A percentile compares a stretch with the other conserved stretches of the same genome.
These are phyloP conservation scores for Trichophaea hybrida DNA, from an alignment of 2,329 filamentous ascomycete genomes.

Conservation along the genomic window DNA sequence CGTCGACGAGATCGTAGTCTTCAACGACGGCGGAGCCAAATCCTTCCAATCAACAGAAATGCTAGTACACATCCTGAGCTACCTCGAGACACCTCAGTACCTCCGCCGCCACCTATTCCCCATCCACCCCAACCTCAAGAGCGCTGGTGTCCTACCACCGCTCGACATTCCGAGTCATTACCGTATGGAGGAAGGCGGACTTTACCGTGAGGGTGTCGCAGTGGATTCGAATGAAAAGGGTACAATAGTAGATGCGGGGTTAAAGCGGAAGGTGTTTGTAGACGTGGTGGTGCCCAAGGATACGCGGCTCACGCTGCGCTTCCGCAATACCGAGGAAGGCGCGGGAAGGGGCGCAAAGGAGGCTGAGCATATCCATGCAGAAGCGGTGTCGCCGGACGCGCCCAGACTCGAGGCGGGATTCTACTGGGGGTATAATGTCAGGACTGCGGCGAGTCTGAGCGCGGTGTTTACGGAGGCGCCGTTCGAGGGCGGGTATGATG, in stretches of 20 bases:
- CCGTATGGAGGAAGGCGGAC: conserved; percentile 59
- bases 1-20: conserved; percentile 72
- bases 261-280: conserved; percentile 39
- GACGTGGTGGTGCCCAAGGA: conserved; percentile 46
- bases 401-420: conserved; percentile 65
- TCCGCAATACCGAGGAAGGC: conserved; percentile 36
- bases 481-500: conserved; percentile 64
- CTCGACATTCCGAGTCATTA: conserved; percentile 79
- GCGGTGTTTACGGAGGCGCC: conserved; percentile 62
- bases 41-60: conserved; percentile 66
- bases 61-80: conserved; percentile 61
- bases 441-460: conserved; percentile 51
- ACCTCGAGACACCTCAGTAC: conserved; percentile 72
- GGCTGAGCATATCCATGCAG: conserved; percentile 32
- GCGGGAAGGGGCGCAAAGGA: neutral
- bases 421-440: conserved; percentile 71
- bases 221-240: conserved; percentile 32
- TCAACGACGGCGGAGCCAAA: conserved; percentile 61
- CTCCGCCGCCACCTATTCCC: conserved; percentile 63
- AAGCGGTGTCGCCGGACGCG: conserved; percentile 50
- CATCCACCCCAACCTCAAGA: conserved; percentile 60
- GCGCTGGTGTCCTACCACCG: conserved; percentile 58
- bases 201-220: conserved; percentile 65
- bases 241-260: conserved; percentile 45
- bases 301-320: conserved; percentile 59